Base-by-base conservation (phyloP, 805 yeast genomes). In the Ogataea ramenticola region DNA sequence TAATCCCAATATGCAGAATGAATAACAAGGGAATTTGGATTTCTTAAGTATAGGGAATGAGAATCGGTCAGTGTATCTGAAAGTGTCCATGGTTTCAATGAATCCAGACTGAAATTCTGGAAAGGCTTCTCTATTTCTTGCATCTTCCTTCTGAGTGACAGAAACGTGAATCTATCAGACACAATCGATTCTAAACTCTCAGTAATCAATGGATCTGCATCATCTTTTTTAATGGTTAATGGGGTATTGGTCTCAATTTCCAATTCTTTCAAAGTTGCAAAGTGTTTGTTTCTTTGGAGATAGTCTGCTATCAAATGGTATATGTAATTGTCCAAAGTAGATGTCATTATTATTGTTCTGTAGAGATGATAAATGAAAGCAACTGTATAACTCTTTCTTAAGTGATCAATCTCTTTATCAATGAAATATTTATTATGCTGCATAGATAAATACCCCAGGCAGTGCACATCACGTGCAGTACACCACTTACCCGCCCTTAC, bases 261-360 rank as follows among this genome's bases (percentile, higher is more conserved):
- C 40, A 82, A 75, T 2, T 64, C 53, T n/a, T 59, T 54, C 14
- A 81, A 58, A 0, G 90, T 75, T 0, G 62, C 64, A 1, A 44
- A 47, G 39, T 68, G 71, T 1, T 77, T 75, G 26, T 77, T 68
- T n/a, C 68, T 62, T 26, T 67, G 57, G n/a, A 84, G 66, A 49
- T 75, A 83, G 27, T 79, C 77, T 0, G 86, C 88, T 12, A 84
- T 66, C 29, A 82, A 58, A 2, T 64, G 37, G 19, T 34, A 10
- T 6, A 32, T 32, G 19, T 32, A 11, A 11, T n/a, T 32, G n/a
- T 32, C n/a, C 6, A 32, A 20, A n/a, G 19, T 4, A n/a, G 35
- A 29, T 4, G 32, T 29, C 32, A 29, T 29, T 29, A n/a, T n/a
- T n/a, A n/a, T n/a, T n/a, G n/a, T n/a, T n/a, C n/a, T n/a, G n/a